These are phyloP conservation scores for Quercus alba DNA, from an alignment of 306 rosid species.

Conservation along the genomic window DNA sequence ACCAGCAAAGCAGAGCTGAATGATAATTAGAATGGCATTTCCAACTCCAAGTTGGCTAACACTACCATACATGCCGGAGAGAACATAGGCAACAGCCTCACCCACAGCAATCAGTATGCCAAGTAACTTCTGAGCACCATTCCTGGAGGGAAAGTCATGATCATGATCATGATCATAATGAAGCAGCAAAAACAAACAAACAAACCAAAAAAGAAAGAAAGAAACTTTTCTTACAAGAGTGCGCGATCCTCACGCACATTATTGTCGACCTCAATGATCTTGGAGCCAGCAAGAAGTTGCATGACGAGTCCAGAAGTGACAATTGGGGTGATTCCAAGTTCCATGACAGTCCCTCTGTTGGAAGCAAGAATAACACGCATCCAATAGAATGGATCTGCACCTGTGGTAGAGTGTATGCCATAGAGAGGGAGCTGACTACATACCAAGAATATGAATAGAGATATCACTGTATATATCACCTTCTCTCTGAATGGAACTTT, in stretches of 20 bases:
- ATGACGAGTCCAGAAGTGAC: constrained; percentile 89
- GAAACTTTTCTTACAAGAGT: constrained; percentile 59
- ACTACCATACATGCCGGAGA: constrained; percentile 95
- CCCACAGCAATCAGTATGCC: constrained; percentile 93
- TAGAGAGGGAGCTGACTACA: constrained; percentile 95
- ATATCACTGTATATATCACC: constrained; percentile 87
- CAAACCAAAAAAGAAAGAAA: background rate
- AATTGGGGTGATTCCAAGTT: constrained; percentile 92
- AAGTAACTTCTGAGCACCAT: constrained; percentile 88
- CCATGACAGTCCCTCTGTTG: constrained; percentile 94
- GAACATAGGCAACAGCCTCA: constrained; percentile 97
- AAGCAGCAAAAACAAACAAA: background rate
- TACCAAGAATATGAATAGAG: constrained; percentile 84
- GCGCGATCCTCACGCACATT: constrained; percentile 95
- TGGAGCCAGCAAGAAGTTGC: constrained; percentile 91
- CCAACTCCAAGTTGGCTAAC: constrained; percentile 99
- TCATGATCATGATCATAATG: background rate
- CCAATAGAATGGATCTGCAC: constrained; percentile 97
- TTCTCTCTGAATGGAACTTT: constrained; percentile 88
- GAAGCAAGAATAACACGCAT: constrained; percentile 96
- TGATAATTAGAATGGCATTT: constrained; percentile 83
- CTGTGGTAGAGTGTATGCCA: constrained; percentile 94
- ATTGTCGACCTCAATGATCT: constrained; percentile 89
- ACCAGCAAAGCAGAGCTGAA: constrained; percentile 93
- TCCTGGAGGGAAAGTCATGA: constrained; percentile 35